phyloP scores from a whole-genome alignment of 805 yeast genomes.

The Lipomyces kockii region DNA sequence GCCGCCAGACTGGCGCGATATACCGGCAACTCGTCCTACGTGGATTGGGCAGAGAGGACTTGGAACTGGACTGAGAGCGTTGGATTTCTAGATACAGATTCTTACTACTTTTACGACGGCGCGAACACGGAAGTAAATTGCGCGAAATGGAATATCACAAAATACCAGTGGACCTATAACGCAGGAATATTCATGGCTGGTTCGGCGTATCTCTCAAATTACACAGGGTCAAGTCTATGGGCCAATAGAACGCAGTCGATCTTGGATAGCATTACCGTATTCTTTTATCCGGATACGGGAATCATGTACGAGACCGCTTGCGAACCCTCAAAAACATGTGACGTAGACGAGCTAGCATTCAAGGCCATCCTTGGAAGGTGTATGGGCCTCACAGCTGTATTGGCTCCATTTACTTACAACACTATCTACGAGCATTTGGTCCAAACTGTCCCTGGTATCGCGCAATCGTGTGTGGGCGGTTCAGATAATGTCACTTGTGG shows the following conservation, averaged over 20 bases:
- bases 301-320: slow-evolving; percentile 85
- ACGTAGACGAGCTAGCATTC: slow-evolving; percentile 87
- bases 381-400: slow-evolving; percentile 71
- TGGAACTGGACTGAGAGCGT: slow-evolving; percentile 70
- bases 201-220: slow-evolving; percentile 76
- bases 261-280: slow-evolving; percentile 59
- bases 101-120: slow-evolving; percentile 55
- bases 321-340: slow-evolving; percentile 65
- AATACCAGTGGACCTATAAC: slow-evolving; percentile 85
- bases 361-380: slow-evolving; percentile 80
- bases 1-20: slow-evolving; percentile 85
- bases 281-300: slow-evolving; percentile 49
- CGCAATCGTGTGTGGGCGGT: slow-evolving; percentile 85
- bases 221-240: slow-evolving; percentile 73
- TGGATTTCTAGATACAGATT: slow-evolving; percentile 48
- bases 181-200: slow-evolving; percentile 81
- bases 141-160: slow-evolving; percentile 51
- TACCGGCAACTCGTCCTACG: slow-evolving; percentile 70
- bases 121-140: slow-evolving; percentile 60
- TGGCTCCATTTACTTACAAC: slow-evolving; percentile 60
- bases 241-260: slow-evolving; percentile 60
- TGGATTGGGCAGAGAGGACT: slow-evolving; percentile 68
- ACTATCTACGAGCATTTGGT: slow-evolving; percentile 46
- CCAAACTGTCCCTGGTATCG: slow-evolving; percentile 65
- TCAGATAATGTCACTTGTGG: slow-evolving; percentile 89